A percentile compares a stretch with the other conserved stretches of the same genome.
phyloP scores from a whole-genome alignment of 192 early-diverging fungal genomes.

The Entomortierella parvispora region DNA sequence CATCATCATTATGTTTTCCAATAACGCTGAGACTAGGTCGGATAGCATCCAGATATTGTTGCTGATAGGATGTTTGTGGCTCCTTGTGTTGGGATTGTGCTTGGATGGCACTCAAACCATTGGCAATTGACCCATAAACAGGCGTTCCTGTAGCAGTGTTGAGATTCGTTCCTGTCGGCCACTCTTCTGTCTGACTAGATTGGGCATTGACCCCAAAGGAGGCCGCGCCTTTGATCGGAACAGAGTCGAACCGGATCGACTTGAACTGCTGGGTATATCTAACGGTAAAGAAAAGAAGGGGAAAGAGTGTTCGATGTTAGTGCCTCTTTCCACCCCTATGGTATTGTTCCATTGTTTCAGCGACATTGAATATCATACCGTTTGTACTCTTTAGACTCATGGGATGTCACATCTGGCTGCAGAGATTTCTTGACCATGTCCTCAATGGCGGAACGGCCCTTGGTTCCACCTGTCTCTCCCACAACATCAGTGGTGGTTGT shows the following conservation, averaged over 20 bases:
- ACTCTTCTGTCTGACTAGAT: conserved; percentile 10
- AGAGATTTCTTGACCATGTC: conserved; percentile 27
- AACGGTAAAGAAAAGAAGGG: background rate
- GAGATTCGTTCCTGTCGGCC: background rate
- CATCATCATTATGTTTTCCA: background rate
- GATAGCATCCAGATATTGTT: background rate
- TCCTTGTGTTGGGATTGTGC: conserved; percentile 6
- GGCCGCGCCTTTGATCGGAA: conserved; percentile 21
- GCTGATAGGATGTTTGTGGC: background rate
- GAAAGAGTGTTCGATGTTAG: no score
- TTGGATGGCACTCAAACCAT: conserved; percentile 4
- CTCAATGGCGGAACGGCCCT: conserved; percentile 30
- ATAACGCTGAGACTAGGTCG: conserved; percentile 3
- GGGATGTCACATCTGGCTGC: conserved; percentile 11
- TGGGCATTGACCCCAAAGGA: conserved; percentile 16
- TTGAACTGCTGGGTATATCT: conserved; percentile 53
- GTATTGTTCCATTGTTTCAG: no score
- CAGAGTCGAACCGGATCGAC: conserved; percentile 45
- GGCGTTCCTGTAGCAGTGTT: conserved; percentile 4
- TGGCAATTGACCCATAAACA: conserved; percentile 4
- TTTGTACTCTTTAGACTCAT: conserved; percentile 41
- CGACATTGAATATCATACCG: no score
- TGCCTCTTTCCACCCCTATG: no score
- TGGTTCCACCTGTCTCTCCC: conserved; percentile 7
- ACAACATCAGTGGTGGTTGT: background rate